Conservation (phyloP, 441 rosid species). For the Melastoma candidum region DNA sequence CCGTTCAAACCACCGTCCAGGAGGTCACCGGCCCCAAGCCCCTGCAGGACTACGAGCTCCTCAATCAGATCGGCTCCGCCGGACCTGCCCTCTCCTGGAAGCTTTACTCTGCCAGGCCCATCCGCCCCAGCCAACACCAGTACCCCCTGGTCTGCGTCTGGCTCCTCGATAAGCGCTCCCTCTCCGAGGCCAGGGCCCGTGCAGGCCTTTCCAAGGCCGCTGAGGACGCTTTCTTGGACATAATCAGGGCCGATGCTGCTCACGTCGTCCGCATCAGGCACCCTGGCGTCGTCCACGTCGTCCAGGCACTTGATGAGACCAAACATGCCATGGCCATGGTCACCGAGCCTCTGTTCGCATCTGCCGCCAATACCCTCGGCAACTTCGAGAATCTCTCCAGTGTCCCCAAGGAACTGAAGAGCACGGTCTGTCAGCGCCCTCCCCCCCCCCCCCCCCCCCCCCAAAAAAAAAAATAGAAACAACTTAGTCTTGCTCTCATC, state of each 20-base stretch:
- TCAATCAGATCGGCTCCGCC: conserved; percentile 90
- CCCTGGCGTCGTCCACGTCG: conserved; percentile 93
- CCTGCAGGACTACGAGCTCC: conserved; percentile 79
- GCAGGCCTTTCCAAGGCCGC: conserved; percentile 67
- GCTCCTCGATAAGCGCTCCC: conserved; percentile 73
- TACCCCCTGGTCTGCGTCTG: conserved; percentile 85
- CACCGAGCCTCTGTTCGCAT: conserved; percentile 81
- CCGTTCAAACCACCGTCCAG: conserved; percentile 89
- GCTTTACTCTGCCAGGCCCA: conserved; percentile 61
- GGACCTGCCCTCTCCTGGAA: conserved; percentile 92
- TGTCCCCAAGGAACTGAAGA: conserved; percentile 71
- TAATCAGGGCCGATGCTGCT: conserved; percentile 70
- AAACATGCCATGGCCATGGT: conserved; percentile 97
- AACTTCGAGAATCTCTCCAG: conserved; percentile 55
- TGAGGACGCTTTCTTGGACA: conserved; percentile 72
- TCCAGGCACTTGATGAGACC: conserved; percentile 86
- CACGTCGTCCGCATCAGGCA: conserved; percentile 77
- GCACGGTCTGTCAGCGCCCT: conserved; percentile 41
- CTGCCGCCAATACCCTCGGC: conserved; percentile 81
- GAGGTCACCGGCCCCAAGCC: conserved; percentile 91
- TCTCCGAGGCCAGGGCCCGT: conserved; percentile 67
- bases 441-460: background rate
- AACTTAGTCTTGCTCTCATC: too few relatives aligned
- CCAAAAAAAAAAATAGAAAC: too few relatives aligned
- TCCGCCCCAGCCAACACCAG: conserved; percentile 69